phyloP scores from a whole-genome alignment of 108 stramenopile species.

The Cyclotella cryptica region DNA sequence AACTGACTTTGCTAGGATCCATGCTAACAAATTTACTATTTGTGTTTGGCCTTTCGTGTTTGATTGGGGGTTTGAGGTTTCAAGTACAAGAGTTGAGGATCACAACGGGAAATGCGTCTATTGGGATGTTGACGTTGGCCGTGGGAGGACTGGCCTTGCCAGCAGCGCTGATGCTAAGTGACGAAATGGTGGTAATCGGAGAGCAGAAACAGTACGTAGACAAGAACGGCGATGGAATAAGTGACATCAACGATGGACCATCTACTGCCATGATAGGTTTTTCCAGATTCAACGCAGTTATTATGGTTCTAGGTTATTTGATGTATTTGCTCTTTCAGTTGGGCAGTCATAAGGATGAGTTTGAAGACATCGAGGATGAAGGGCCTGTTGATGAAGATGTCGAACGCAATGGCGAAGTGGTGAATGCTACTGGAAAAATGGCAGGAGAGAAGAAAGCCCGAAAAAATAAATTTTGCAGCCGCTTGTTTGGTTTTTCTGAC shows the following conservation, averaged over 20 bases:
- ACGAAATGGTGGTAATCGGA: constrained; percentile 54
- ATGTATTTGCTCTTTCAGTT: constrained; percentile 84
- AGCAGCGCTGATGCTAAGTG: constrained; percentile 72
- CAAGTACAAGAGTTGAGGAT: constrained; percentile 88
- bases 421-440: background rate
- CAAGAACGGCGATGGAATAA: constrained; percentile 51
- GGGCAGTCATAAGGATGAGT: constrained; percentile 88
- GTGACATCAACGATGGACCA: constrained; percentile 56
- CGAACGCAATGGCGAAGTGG: constrained; percentile 14
- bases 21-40: constrained; percentile 90
- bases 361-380: constrained; percentile 70
- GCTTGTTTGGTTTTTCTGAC: constrained; percentile 20
- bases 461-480: constrained; percentile 50
- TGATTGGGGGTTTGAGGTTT: constrained; percentile 87
- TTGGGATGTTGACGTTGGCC: constrained; percentile 80
- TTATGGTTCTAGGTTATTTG: constrained; percentile 85
- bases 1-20: constrained; percentile 89
- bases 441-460: constrained; percentile 27
- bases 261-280: constrained; percentile 67
- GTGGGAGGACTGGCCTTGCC: constrained; percentile 80
- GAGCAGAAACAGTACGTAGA: constrained; percentile 42
- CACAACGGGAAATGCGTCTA: constrained; percentile 74
- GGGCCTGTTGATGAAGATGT: constrained; percentile 16
- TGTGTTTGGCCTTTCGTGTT: constrained; percentile 88
- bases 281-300: constrained; percentile 80